Evolutionary conservation across 257 asterid species (phyloP).

Genomic region (Solanum bulbocastanum): DNA sequence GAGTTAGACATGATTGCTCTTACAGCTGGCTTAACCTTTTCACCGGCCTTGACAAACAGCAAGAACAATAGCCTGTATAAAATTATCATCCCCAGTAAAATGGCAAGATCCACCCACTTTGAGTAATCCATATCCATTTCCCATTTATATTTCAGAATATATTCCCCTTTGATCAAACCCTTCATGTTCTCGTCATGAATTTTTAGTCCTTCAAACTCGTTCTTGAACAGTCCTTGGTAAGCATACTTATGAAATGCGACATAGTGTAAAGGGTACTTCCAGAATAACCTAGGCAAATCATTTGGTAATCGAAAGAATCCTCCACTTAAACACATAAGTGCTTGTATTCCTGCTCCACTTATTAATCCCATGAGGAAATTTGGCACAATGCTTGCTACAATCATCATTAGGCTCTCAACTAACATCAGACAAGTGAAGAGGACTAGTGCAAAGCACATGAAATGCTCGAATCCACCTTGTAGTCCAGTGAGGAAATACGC

Average conservation of each 20-base stretch:
- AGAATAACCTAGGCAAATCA: constrained; percentile 37
- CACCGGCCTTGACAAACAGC: constrained; percentile 22
- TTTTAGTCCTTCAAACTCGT: constrained; percentile 39
- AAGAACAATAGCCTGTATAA: constrained; percentile 34
- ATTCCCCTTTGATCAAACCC: constrained; percentile 29
- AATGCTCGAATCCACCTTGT: constrained; percentile 14
- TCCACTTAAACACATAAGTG: constrained; percentile 54
- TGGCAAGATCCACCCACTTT: constrained; percentile 49
- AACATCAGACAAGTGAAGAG: constrained; percentile 49
- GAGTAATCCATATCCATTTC: constrained; percentile 46
- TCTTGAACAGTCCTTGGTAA: constrained; percentile 54
- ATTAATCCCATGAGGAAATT: constrained; percentile 48
- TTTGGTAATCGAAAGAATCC: constrained; percentile 53
- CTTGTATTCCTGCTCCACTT: constrained; percentile 47
- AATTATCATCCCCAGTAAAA: constrained; percentile 40
- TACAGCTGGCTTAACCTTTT: constrained; percentile 15
- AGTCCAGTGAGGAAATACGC: constrained; percentile 38
- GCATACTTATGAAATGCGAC: constrained; percentile 52
- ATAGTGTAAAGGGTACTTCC: constrained; percentile 62
- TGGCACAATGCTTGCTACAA: constrained; percentile 48
- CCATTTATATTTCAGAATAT: constrained; percentile 36
- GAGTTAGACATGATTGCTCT: not conserved
- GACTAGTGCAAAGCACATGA: constrained; percentile 24
- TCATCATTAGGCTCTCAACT: constrained; percentile 72
- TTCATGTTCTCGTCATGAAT: not conserved